Base-by-base conservation (phyloP, 2,329 filamentous ascomycete species). In the Coleophoma eucalyptorum region DNA sequence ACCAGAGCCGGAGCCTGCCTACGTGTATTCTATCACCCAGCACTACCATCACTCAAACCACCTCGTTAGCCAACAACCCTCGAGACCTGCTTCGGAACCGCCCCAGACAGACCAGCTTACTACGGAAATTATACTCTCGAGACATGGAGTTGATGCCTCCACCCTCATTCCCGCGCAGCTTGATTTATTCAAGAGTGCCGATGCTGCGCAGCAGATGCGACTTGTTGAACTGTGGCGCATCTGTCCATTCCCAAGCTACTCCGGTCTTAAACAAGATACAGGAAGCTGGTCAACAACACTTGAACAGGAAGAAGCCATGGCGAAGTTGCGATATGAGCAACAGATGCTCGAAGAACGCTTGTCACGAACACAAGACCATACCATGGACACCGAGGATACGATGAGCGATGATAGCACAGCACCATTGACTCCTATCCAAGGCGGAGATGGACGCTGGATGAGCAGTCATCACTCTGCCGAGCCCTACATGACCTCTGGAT, bases 151-250 rank as follows among this genome's bases (percentile, higher is more conserved):
- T 59, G 81, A 95, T 65, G 80, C 87, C 3, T 67, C 74, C 8
- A 74, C 80, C 19, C 78, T 96, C 42, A 88, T 88, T 12, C 78
- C 83, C 5, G 85, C 86, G 4, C 91, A 96, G 67, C 70, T 92
- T 47, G 79, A 87, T 53, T 81, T 96, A 38, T 95, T 96, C 75
- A 81, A 81, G 58, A 83, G 85, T 55, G 90, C 89, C 48, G 84
- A 88, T 51, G 73, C 80, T 20, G 76, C 85, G 41, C 89, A 96
- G 67, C 83, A 86, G 62, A 72, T 84, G 51, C 82, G 89, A 19
- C 77, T 96, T 15, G 76, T 96, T 37, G 87, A 96, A 66, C 81
- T 96, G 15, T 96, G 91, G 91, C 84, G 83, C 52, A 90, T 92
- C 58, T 89, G 83, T 51, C 89, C 89, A 19, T 26, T 26, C 26